phyloP scores from a whole-genome alignment of 257 asterid genomes.

The Agastache rugosa region DNA sequence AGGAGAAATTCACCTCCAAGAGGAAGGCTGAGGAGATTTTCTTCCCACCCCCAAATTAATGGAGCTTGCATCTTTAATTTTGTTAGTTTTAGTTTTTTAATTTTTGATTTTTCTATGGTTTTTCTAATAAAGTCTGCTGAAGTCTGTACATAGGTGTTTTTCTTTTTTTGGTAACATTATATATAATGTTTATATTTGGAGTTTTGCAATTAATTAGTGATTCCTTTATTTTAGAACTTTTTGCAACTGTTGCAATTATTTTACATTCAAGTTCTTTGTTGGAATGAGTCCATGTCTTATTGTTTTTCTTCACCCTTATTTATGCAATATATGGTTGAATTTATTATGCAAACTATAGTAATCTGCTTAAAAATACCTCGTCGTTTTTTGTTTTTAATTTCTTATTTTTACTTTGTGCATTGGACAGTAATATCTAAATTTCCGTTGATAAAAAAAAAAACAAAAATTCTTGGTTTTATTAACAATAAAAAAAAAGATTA shows the following conservation, averaged over 20 bases:
- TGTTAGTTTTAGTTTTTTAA: not conserved
- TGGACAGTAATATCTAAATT: no score
- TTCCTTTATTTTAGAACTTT: not conserved
- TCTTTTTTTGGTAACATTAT: not conserved
- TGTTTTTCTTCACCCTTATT: no score
- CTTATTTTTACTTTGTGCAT: no score
- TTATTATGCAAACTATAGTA: no score
- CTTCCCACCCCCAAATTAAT: constrained; percentile 76
- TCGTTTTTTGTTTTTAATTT: no score
- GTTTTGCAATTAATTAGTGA: not conserved
- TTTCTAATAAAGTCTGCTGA: not conserved
- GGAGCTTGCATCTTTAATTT: not conserved
- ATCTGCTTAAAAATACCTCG: no score
- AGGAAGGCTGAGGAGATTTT: constrained; percentile 79
- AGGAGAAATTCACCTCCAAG: constrained; percentile 68
- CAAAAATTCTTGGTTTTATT: no score
- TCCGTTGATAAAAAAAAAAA: no score
- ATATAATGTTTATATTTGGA: constrained; percentile 2
- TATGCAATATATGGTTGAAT: no score
- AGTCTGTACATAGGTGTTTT: not conserved
- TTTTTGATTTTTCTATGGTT: not conserved
- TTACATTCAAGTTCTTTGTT: not conserved
- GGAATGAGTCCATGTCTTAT: not conserved
- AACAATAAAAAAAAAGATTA: no score
- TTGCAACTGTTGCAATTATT: not conserved